Evolutionary conservation across 2,329 filamentous ascomycete species (phyloP).

Genomic region (Talaromyces albobiverticillius): DNA sequence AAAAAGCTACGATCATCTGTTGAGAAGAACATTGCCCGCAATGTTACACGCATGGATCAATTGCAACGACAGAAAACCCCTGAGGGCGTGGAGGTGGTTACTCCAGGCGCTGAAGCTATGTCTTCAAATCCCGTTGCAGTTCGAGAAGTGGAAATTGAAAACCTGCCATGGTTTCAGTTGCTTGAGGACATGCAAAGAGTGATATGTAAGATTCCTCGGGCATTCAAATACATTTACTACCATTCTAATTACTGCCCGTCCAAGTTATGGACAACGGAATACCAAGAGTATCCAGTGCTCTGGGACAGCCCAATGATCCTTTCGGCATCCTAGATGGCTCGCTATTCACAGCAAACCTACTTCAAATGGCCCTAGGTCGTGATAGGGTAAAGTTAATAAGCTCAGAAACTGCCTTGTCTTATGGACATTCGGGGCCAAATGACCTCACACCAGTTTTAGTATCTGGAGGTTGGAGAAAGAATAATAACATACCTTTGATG

Average conservation of each 20-base stretch:
- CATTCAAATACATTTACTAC: background rate
- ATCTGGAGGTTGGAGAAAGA: no score
- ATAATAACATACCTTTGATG: background rate
- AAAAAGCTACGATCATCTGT: background rate
- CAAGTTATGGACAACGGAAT: no score
- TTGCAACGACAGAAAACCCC: background rate
- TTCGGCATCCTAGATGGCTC: background rate
- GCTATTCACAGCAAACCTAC: background rate
- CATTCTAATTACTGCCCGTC: no score
- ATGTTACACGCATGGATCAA: constrained; percentile 4
- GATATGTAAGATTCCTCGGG: background rate
- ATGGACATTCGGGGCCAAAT: no score
- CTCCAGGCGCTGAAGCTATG: background rate
- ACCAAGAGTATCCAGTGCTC: no score
- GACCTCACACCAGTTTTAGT: no score
- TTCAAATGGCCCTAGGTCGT: background rate
- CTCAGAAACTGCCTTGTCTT: no score
- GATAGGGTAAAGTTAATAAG: background rate
- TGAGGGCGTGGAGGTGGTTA: no score
- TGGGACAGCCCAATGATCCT: background rate
- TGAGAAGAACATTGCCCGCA: background rate
- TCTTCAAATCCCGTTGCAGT: no score
- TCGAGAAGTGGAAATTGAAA: constrained; percentile 1
- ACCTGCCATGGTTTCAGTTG: constrained; percentile 12
- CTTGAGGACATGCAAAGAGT: background rate